A percentile compares a stretch with the other conserved stretches of the same genome.
phyloP scores from a whole-genome alignment of 306 rosid species.

The Nissolia schottii region DNA sequence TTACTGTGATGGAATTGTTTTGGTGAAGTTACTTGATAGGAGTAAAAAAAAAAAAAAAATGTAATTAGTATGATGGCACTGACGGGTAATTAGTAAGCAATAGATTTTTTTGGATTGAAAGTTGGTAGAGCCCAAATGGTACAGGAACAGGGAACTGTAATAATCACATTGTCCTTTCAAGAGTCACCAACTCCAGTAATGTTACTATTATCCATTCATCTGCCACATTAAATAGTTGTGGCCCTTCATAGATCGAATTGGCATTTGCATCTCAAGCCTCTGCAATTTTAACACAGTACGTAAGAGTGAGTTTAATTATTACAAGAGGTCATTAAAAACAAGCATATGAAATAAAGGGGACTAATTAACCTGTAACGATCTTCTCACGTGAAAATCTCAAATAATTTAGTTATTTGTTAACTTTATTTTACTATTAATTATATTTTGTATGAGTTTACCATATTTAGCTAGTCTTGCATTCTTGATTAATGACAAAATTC shows the following conservation, averaged over 20 bases:
- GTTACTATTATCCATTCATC: slow-evolving; percentile 14
- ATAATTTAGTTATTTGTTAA: too few relatives aligned
- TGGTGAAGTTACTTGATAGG: too few relatives aligned
- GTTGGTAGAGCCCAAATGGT: not conserved
- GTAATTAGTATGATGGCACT: not conserved
- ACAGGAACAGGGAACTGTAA: not conserved
- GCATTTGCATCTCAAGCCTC: not conserved
- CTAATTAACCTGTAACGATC: too few relatives aligned
- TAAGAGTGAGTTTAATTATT: not conserved
- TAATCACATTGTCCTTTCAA: not conserved
- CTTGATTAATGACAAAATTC: too few relatives aligned
- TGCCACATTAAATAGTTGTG: slow-evolving; percentile 22
- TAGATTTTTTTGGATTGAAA: not conserved
- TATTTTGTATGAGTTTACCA: too few relatives aligned
- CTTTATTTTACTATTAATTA: too few relatives aligned
- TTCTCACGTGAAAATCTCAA: too few relatives aligned
- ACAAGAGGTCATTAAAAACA: not conserved
- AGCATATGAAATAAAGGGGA: not conserved
- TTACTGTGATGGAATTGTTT: not conserved
- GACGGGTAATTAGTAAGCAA: not conserved
- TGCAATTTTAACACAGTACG: not conserved
- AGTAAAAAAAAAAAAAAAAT: not conserved
- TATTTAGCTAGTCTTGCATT: too few relatives aligned
- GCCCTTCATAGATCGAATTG: not conserved
- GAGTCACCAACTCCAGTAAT: slow-evolving; percentile 11